These are phyloP conservation scores for Arthrobotrys conoides DNA, from an alignment of 2,329 filamentous ascomycete genomes.

Conservation along the genomic window DNA sequence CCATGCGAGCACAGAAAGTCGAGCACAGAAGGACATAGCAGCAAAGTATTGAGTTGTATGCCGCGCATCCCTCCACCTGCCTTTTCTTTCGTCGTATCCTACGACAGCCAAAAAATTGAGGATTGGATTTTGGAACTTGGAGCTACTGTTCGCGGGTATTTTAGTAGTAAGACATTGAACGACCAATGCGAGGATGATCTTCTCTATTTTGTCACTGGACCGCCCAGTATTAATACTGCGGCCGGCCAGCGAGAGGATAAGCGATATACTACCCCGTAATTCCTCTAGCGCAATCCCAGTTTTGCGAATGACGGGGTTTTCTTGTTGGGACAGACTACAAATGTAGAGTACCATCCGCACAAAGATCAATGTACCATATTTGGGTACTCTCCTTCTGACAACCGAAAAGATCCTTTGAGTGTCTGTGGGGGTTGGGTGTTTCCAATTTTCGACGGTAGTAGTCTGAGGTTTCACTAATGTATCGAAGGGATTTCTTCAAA, in stretches of 20 bases:
- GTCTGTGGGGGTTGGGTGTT: neutral
- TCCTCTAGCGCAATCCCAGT: neutral
- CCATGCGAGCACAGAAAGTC: conserved; percentile 9
- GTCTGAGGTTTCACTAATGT: conserved; percentile 6
- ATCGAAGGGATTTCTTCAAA: conserved; percentile 1
- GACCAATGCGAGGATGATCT: neutral
- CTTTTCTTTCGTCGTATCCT: conserved; percentile 14
- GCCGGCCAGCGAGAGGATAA: neutral
- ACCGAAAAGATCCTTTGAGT: neutral
- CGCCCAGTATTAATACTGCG: neutral
- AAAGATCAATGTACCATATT: conserved; percentile 3
- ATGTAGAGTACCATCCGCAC: conserved; percentile 24
- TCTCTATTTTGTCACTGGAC: neutral
- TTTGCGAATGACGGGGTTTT: neutral
- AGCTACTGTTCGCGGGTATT: neutral
- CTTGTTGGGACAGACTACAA: neutral
- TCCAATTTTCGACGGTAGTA: conserved; percentile 13
- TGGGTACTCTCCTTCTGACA: conserved; percentile 4
- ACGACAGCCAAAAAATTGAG: conserved; percentile 31
- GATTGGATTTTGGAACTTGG: conserved; percentile 18
- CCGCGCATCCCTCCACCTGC: neutral
- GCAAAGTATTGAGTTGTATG: conserved; percentile 10
- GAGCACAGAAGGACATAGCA: conserved; percentile 22
- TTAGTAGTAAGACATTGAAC: neutral
- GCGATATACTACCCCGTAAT: neutral